Conservation (phyloP, 805 yeast genomes). For the Teunomyces gatunensis region DNA sequence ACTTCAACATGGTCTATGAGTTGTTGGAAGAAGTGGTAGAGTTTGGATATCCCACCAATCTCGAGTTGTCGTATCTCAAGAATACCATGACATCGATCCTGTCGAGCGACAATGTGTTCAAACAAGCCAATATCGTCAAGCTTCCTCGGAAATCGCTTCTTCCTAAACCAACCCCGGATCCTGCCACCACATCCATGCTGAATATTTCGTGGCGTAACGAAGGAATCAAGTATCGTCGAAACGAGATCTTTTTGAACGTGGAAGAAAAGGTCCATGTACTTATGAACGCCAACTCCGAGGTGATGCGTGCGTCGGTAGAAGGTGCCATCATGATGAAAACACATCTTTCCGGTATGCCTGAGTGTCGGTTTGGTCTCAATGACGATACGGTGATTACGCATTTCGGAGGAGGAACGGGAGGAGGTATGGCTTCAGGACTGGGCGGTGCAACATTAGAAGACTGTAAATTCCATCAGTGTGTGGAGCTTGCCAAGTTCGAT, state of each 20-base stretch:
- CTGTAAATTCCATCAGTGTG: constrained; percentile 86
- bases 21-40: constrained; percentile 73
- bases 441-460: constrained; percentile 64
- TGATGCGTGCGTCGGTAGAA: constrained; percentile 68
- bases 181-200: constrained; percentile 8
- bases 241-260: constrained; percentile 76
- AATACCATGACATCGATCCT: constrained; percentile 12
- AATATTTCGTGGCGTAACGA: constrained; percentile 64
- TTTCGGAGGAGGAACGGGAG: constrained; percentile 3
- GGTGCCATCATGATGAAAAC: constrained; percentile 73
- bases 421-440: constrained; percentile 16
- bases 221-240: constrained; percentile 74
- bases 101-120: constrained; percentile 19
- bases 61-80: constrained; percentile 45
- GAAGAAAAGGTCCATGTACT: constrained; percentile 72
- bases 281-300: constrained; percentile 61
- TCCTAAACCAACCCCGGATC: neutral
- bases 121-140: constrained; percentile 10
- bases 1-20: constrained; percentile 71
- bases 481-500: constrained; percentile 67
- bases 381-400: constrained; percentile 38
- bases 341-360: constrained; percentile 77
- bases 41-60: constrained; percentile 71
- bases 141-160: neutral
- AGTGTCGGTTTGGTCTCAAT: constrained; percentile 75